Evolutionary conservation across 371 early-diverging fungal genomes (phyloP).

Genomic region (Actinomortierella wolfii): DNA sequence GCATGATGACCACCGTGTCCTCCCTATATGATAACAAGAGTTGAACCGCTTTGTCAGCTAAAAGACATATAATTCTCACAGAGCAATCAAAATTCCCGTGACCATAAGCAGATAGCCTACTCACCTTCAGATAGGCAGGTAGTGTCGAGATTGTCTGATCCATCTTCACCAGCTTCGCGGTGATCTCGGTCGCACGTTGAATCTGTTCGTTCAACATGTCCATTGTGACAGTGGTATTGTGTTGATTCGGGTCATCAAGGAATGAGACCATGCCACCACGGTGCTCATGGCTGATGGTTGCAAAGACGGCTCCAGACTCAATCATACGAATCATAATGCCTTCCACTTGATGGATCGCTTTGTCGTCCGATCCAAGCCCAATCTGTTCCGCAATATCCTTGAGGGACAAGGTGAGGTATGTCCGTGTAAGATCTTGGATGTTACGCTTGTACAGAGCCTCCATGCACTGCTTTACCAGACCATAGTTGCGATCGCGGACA

Average conservation of each 20-base stretch:
- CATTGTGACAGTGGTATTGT: slow-evolving; percentile 48
- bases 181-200: slow-evolving; percentile 48
- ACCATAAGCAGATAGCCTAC: not conserved
- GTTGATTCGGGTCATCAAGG: slow-evolving; percentile 55
- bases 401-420: slow-evolving; percentile 77
- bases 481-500: slow-evolving; percentile 63
- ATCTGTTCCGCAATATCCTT: slow-evolving; percentile 65
- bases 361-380: slow-evolving; percentile 46
- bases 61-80: not conserved
- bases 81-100: not conserved
- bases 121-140: slow-evolving; percentile 40
- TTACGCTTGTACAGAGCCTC: slow-evolving; percentile 58
- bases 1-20: slow-evolving; percentile 18
- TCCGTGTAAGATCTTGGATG: slow-evolving; percentile 75
- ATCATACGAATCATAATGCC: slow-evolving; percentile 51
- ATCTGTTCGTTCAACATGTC: slow-evolving; percentile 55
- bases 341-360: slow-evolving; percentile 17
- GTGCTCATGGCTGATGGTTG: slow-evolving; percentile 60
- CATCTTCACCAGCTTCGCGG: slow-evolving; percentile 33
- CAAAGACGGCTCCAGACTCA: slow-evolving; percentile 61
- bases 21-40: not conserved
- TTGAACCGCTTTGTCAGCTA: not conserved
- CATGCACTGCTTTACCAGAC: slow-evolving; percentile 73
- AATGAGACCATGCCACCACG: slow-evolving; percentile 78
- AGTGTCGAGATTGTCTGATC: slow-evolving; percentile 35